Conservation (phyloP, 306 rosid genomes). For the Glycine latifolia region DNA sequence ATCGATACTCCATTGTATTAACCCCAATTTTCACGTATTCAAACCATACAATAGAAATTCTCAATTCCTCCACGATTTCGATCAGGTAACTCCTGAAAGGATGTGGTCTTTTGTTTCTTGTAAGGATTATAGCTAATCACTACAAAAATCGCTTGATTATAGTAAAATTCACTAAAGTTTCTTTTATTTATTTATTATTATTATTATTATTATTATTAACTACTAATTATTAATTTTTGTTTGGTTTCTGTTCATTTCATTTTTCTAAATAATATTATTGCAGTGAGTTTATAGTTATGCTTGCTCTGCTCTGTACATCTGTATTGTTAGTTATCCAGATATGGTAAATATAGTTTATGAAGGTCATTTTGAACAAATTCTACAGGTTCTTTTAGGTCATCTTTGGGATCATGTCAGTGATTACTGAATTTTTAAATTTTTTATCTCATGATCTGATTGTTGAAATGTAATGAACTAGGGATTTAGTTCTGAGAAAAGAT, state of each 20-base stretch:
- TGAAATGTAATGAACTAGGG: conserved; percentile 39
- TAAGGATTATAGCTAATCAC: conserved; percentile 39
- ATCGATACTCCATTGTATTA: conserved; percentile 35
- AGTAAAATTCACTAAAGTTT: conserved; percentile 35
- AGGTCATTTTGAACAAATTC: conserved; percentile 14
- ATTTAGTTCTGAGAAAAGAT: conserved; percentile 26
- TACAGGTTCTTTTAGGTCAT: conserved; percentile 41
- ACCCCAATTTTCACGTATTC: conserved; percentile 23
- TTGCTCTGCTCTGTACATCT: conserved; percentile 20
- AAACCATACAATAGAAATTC: conserved; percentile 26
- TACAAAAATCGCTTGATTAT: conserved; percentile 30
- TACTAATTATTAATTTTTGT: not conserved
- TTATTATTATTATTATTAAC: not conserved
- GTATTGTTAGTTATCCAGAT: conserved; percentile 29
- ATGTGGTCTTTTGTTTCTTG: conserved; percentile 32
- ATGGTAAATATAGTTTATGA: conserved; percentile 15
- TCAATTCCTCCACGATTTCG: conserved; percentile 46
- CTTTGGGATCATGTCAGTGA: conserved; percentile 37
- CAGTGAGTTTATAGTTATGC: conserved; percentile 40
- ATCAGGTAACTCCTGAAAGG: conserved; percentile 39
- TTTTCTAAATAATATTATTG: conserved; percentile 30
- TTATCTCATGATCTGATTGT: conserved; percentile 49
- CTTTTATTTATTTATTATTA: conserved; percentile 13
- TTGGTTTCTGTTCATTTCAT: conserved; percentile 19
- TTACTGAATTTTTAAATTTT: conserved; percentile 10